phyloP scores from a whole-genome alignment of 139 green algal genomes.

The Ettlia oleoabundans region DNA sequence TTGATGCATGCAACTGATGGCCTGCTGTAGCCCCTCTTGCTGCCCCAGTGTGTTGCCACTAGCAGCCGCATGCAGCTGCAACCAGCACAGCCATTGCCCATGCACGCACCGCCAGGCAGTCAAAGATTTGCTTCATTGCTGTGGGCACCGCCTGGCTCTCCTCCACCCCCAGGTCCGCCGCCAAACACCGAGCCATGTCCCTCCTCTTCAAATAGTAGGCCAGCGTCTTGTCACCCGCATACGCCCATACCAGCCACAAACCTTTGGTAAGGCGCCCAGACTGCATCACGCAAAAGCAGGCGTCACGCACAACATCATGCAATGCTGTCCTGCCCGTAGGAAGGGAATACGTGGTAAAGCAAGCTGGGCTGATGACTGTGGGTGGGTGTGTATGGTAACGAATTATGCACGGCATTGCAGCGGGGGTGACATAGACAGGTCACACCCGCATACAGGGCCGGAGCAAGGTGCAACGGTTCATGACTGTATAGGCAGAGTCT shows the following conservation, averaged over 20 bases:
- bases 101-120: conserved; percentile 65
- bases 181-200: conserved; percentile 71
- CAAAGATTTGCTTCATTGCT: conserved; percentile 81
- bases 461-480: no score
- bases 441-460: no score
- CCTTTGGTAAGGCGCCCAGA: conserved; percentile 64
- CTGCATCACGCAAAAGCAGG: no score
- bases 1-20: no score
- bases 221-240: conserved; percentile 80
- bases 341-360: background rate
- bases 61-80: background rate
- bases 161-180: conserved; percentile 66
- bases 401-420: no score
- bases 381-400: background rate
- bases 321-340: no score
- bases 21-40: background rate
- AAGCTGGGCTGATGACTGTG: no score
- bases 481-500: no score
- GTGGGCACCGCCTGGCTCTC: conserved; percentile 68
- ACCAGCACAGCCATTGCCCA: background rate
- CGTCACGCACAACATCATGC: no score
- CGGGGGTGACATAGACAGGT: no score
- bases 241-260: conserved; percentile 89
- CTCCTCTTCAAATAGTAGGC: conserved; percentile 73
- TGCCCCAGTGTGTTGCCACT: background rate